Percentiles rank a stretch among this genome's conserved stretches.
Conservation (phyloP, 208 protist genomes). For the Herpetomonas tarakana region DNA sequence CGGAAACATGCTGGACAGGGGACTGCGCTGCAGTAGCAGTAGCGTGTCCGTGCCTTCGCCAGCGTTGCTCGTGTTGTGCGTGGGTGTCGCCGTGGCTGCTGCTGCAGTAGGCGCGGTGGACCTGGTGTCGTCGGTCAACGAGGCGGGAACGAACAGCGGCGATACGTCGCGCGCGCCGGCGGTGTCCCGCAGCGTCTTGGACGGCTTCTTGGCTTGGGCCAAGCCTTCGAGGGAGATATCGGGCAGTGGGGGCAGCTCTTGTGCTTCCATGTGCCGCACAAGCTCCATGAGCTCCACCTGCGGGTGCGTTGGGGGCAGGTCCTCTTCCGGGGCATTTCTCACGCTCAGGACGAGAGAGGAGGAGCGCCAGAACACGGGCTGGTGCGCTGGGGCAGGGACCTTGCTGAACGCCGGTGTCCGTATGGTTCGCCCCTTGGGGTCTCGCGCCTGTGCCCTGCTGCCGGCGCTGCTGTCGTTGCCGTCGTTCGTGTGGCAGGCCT, state of each 20-base stretch:
- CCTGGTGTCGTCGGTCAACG: too few species aligned
- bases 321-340: not conserved
- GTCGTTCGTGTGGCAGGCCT: not conserved
- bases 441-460: not conserved
- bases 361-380: slow-evolving; percentile 4
- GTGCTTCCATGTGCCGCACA: not conserved
- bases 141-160: not conserved
- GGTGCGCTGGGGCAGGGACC: slow-evolving; percentile 1
- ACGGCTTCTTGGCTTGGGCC: not conserved
- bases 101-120: too few species aligned
- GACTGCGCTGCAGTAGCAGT: not conserved
- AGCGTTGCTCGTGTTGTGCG: not conserved
- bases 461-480: not conserved
- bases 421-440: not conserved
- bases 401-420: not conserved
- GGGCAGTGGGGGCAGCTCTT: not conserved
- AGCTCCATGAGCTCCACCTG: not conserved
- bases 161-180: too few species aligned
- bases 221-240: not conserved
- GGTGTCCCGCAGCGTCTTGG: too few species aligned
- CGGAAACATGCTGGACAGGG: not conserved
- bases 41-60: not conserved
- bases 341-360: slow-evolving; percentile 12
- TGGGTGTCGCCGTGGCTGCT: too few species aligned
- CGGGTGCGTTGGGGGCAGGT: not conserved